Evolutionary conservation across 2,329 filamentous ascomycete genomes (phyloP).

Genomic region (Claviceps pusilla): DNA sequence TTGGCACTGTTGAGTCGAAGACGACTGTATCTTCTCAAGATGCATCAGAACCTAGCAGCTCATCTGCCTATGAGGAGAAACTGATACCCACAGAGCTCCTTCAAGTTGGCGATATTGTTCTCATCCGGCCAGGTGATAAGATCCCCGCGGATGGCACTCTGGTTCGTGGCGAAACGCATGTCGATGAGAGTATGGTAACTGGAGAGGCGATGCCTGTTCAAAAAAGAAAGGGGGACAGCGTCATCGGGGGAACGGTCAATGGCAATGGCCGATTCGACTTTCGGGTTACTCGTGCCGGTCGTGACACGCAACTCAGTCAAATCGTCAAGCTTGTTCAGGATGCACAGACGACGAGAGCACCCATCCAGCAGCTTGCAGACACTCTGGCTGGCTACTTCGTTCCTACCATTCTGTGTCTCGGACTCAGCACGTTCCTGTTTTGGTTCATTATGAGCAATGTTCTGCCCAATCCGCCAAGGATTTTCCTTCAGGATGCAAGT

Average conservation of each 20-base stretch:
- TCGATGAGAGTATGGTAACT: constrained; percentile 97
- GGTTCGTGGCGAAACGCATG: constrained; percentile 77
- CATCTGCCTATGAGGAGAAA: constrained; percentile 57
- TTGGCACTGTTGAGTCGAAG: constrained; percentile 13
- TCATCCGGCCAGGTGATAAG: constrained; percentile 89
- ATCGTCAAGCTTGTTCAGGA: constrained; percentile 98
- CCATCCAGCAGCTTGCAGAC: constrained; percentile 87
- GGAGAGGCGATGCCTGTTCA: constrained; percentile 91
- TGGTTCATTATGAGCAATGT: constrained; percentile 95
- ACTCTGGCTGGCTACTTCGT: constrained; percentile 87
- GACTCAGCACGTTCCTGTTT: constrained; percentile 66
- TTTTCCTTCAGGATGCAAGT: constrained; percentile 66
- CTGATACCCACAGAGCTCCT: constrained; percentile 88
- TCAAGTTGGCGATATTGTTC: constrained; percentile 83
- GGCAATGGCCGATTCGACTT: constrained; percentile 85
- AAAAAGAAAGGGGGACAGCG: constrained; percentile 61
- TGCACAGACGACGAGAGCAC: constrained; percentile 83
- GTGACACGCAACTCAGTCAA: constrained; percentile 92
- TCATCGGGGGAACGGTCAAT: constrained; percentile 94
- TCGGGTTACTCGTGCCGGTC: constrained; percentile 77
- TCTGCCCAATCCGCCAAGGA: constrained; percentile 66
- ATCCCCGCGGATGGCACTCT: constrained; percentile 85
- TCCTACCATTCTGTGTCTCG: constrained; percentile 72
- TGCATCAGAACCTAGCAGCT: constrained; percentile 27
- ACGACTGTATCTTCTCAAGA: constrained; percentile 28